phyloP scores from a whole-genome alignment of 805 yeast genomes.

The Zygoascus bituminiphila region DNA sequence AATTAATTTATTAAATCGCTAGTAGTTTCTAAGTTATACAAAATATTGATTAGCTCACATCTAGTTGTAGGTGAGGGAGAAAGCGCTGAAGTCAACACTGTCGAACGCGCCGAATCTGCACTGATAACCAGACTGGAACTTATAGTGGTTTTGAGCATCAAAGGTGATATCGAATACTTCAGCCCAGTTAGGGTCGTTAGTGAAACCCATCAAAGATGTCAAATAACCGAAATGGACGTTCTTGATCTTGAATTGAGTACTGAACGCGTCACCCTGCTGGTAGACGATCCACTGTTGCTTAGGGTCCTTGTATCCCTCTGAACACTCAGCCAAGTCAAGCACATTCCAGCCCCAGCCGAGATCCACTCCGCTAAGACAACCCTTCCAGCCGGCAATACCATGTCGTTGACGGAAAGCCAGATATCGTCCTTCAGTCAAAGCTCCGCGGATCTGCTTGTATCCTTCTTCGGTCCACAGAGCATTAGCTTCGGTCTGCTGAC shows the following conservation, averaged over 20 bases:
- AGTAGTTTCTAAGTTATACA: no score
- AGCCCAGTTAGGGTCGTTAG: background rate
- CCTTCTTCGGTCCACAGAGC: conserved; percentile 19
- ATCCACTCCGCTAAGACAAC: background rate
- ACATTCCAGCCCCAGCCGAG: background rate
- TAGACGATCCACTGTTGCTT: conserved; percentile 2
- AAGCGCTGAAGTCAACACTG: background rate
- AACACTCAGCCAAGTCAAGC: background rate
- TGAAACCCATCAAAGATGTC: background rate
- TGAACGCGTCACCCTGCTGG: conserved; percentile 6
- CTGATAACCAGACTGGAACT: background rate
- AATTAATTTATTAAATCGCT: no score
- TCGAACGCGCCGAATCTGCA: background rate
- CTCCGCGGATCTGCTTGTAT: conserved; percentile 19
- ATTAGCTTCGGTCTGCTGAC: conserved; percentile 14
- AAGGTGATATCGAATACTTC: background rate
- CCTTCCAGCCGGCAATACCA: background rate
- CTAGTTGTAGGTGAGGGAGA: background rate
- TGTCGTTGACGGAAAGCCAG: conserved; percentile 9
- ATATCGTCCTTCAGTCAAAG: conserved; percentile 22
- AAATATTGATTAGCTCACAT: no score
- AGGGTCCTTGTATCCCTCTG: conserved; percentile 10
- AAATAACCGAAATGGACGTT: background rate
- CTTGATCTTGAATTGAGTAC: background rate
- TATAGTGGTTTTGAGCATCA: background rate